Evolutionary conservation across 306 rosid species (phyloP).

Genomic region (Prunus salicina): DNA sequence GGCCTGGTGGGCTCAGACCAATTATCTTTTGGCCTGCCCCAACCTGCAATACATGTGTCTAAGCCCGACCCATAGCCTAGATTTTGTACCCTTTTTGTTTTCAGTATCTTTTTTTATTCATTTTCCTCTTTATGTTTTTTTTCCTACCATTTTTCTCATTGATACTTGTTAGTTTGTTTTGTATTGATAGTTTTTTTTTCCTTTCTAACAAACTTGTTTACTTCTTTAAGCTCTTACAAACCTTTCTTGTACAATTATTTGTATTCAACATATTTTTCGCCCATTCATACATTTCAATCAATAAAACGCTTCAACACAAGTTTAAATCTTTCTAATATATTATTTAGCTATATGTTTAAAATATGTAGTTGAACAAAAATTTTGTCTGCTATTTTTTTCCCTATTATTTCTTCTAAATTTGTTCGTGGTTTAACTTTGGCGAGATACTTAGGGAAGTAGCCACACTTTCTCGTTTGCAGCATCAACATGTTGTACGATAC

Average conservation of each 20-base stretch:
- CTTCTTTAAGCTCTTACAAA: too few relatives aligned
- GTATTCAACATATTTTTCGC: neutral
- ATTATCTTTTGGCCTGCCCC: neutral
- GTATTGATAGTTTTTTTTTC: neutral
- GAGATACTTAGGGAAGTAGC: constrained; percentile 87
- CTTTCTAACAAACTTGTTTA: neutral
- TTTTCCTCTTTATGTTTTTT: neutral
- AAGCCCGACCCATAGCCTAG: neutral
- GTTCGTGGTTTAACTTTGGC: constrained; percentile 25
- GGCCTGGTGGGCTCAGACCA: neutral
- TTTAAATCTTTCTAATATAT: neutral
- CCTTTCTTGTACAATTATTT: too few relatives aligned
- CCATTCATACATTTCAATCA: neutral
- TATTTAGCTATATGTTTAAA: neutral
- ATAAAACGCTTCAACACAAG: neutral
- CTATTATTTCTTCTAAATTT: neutral
- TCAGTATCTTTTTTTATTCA: neutral
- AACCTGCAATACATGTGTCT: neutral
- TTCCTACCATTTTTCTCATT: too few relatives aligned
- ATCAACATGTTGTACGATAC: constrained; percentile 93
- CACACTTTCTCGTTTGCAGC: constrained; percentile 96
- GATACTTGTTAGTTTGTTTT: neutral
- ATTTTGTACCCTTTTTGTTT: neutral
- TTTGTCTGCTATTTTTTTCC: neutral
- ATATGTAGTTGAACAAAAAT: neutral